Conservation (phyloP, 2,329 filamentous ascomycete genomes). For the Trichoderma polysporum region DNA sequence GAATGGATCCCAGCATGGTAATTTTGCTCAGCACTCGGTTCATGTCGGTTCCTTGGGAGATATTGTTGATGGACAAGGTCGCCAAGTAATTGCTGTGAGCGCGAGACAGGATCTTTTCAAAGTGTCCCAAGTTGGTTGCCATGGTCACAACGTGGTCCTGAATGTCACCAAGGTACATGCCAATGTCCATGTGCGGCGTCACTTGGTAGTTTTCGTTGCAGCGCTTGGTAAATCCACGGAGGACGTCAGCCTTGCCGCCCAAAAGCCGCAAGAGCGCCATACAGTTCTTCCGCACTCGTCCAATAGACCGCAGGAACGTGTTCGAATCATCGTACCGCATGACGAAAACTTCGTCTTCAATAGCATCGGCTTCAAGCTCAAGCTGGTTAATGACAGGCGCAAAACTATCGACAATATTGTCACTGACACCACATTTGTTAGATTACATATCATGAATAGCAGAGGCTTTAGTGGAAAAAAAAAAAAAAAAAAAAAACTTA, state of each 20-base stretch:
- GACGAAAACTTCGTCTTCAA: constrained; percentile 94
- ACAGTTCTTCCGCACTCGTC: constrained; percentile 87
- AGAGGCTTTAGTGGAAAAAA: too few relatives aligned
- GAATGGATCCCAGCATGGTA: constrained; percentile 86
- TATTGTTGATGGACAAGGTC: constrained; percentile 88
- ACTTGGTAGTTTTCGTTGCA: constrained; percentile 98
- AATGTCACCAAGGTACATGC: constrained; percentile 93
- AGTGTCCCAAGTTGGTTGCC: constrained; percentile 94
- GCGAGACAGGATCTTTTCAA: constrained; percentile 94
- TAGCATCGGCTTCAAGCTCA: constrained; percentile 84
- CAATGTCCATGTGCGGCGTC: constrained; percentile 93
- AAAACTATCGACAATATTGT: constrained; percentile 97
- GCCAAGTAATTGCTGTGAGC: constrained; percentile 96
- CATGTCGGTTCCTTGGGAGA: constrained; percentile 81
- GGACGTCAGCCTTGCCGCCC: constrained; percentile 96
- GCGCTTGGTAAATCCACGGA: constrained; percentile 95
- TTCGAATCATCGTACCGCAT: constrained; percentile 88
- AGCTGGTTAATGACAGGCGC: constrained; percentile 85
- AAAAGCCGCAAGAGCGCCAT: constrained; percentile 91
- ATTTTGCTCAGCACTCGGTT: constrained; percentile 94
- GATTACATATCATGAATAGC: neutral
- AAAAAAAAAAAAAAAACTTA: constrained; percentile 45
- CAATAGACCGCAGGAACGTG: constrained; percentile 82
- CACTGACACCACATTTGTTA: constrained; percentile 39
- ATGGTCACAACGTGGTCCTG: constrained; percentile 99